Evolutionary conservation across 2,329 filamentous ascomycete species (phyloP), one percentile per base, ranked within the genome.

Genomic region (Alternaria sp.): DNA sequence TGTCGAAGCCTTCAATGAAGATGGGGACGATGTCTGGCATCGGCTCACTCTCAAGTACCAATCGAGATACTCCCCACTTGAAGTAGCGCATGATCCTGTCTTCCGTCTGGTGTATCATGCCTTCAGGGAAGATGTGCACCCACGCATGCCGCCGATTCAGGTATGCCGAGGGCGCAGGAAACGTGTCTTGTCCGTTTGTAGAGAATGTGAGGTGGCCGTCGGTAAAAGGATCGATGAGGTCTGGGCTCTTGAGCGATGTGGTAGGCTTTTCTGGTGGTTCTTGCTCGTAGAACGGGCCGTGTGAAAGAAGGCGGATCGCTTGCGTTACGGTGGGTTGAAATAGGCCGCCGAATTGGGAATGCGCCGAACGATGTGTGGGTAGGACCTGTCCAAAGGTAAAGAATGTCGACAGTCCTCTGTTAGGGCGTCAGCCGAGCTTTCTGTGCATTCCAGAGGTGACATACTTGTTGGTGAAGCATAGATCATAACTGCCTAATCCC

Each of bases 121-220:
- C 96, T 81, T 99, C 96, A 12, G 96, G 96, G 79, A 98, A 98
- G 58, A 98, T 91, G 80, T 99, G 96, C 5, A 99, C 84, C 96
- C 96, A 99, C 47, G 89, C 88, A 78, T 92, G 87, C 49, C 88
- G 88, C 72, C 93, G 90, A 67, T 82, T 85, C 2, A 87, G 79
- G 77, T 91, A 94, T 51, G 89, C 87, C 2, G 93, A 90, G 1
- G 93, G 93, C 0, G 92, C 87, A 1, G 86, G 83, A 77, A 93
- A 91, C 40, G 80, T 81, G 79, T 95, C 91, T 15, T 73, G 70
- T 46, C 89, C 89, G 59, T 86, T 89, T 4, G 92, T 93, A 6
- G 88, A 88, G 81, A 89, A 93, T 6, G 77, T 88, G 68, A 82
- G 83, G 75, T 80, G 83, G 68, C 75, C 82, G 61, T 69, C 83